Conservation (phyloP, 1,284 basidiomycete genomes). For the Neonothopanus nambi region DNA sequence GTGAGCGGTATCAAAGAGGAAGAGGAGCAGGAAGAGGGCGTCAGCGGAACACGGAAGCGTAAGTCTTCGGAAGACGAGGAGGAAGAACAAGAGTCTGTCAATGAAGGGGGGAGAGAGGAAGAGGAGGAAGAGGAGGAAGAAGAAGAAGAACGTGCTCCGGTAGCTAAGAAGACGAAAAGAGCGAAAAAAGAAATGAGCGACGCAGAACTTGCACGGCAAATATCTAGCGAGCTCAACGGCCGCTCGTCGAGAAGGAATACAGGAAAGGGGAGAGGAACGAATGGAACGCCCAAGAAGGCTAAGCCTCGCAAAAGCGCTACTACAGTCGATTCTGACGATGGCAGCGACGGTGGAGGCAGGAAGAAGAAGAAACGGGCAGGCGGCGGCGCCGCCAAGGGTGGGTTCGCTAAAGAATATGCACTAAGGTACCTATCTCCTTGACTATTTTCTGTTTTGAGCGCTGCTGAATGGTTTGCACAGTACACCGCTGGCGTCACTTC, state of each 20-base stretch:
- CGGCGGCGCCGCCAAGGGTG: constrained; percentile 54
- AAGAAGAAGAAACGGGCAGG: constrained; percentile 35
- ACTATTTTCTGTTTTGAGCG: constrained; percentile 10
- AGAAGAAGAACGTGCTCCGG: constrained; percentile 29
- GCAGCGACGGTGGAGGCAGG: constrained; percentile 38
- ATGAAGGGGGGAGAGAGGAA: constrained; percentile 30
- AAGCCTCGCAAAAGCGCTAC: constrained; percentile 52
- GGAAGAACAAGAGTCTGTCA: constrained; percentile 30
- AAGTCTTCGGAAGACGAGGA: constrained; percentile 30
- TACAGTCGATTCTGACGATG: constrained; percentile 56
- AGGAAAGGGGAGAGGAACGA: constrained; percentile 38
- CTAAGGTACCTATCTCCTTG: constrained; percentile 54
- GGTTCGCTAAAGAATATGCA: constrained; percentile 76
- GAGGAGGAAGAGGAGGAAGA: constrained; percentile 34
- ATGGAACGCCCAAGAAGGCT: constrained; percentile 42
- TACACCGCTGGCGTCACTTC: constrained; percentile 60
- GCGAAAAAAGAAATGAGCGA: constrained; percentile 48
- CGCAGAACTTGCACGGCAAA: constrained; percentile 67
- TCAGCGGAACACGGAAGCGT: constrained; percentile 33
- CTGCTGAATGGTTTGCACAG: constrained; percentile 36
- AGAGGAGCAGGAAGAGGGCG: constrained; percentile 28
- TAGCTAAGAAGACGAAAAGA: constrained; percentile 37
- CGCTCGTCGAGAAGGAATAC: constrained; percentile 49
- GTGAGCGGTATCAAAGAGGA: constrained; percentile 47
- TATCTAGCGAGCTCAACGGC: constrained; percentile 72